Evolutionary conservation across 352 stramenopile species (phyloP).

Genomic region (Globisporangium megalacanthum): DNA sequence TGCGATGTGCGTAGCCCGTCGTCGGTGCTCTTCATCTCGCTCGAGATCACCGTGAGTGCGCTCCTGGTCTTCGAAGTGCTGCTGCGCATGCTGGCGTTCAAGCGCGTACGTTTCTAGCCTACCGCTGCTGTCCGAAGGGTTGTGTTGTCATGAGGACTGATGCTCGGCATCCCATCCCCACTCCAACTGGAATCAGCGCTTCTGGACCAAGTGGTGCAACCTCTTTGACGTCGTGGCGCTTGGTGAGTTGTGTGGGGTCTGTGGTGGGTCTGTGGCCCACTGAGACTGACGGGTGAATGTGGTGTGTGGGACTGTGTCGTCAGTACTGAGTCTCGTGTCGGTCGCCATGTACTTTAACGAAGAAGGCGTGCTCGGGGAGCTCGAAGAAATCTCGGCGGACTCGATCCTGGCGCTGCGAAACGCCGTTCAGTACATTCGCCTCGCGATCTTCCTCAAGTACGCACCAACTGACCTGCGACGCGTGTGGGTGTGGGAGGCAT

Average conservation of each 20-base stretch:
- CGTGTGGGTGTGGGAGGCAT: neutral
- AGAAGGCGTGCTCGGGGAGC: constrained; percentile 67
- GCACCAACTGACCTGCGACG: neutral
- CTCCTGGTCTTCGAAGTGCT: constrained; percentile 77
- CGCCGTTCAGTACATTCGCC: constrained; percentile 70
- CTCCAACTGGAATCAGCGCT: constrained; percentile 30
- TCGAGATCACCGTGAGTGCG: constrained; percentile 71
- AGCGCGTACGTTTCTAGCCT: constrained; percentile 28
- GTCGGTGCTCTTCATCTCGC: constrained; percentile 72
- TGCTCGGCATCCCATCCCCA: neutral
- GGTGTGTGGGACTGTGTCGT: neutral
- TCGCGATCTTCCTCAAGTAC: constrained; percentile 84
- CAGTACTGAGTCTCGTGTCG: constrained; percentile 75
- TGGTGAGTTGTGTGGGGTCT: constrained; percentile 22
- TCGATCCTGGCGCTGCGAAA: constrained; percentile 74
- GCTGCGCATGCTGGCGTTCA: constrained; percentile 78
- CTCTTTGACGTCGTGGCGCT: constrained; percentile 79
- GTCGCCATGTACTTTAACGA: constrained; percentile 84
- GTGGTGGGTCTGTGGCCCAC: neutral
- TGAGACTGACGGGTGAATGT: neutral
- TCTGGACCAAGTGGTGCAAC: constrained; percentile 84
- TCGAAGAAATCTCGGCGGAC: constrained; percentile 80
- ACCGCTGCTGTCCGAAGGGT: neutral
- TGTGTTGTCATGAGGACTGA: no score
- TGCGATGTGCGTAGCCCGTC: constrained; percentile 30